phyloP scores from a whole-genome alignment of 2,329 filamentous ascomycete genomes.

The Ascochyta viciae-villosae region DNA sequence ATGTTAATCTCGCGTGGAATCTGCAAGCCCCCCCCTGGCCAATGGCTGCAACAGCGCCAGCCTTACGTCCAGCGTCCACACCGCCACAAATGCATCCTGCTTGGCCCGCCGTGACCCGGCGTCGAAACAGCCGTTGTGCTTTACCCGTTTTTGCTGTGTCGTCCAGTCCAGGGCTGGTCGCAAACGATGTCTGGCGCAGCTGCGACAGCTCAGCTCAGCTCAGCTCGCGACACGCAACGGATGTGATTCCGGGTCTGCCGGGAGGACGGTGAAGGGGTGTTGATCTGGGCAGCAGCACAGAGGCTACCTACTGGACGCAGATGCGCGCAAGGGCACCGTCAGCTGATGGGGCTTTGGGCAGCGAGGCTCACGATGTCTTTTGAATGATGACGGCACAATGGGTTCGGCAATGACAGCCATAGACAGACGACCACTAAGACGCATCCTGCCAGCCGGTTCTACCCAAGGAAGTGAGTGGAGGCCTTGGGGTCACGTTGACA shows the following conservation, averaged over 20 bases:
- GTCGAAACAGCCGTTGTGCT: conserved; percentile 46
- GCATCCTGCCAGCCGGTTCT: conserved; percentile 32
- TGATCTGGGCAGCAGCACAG: conserved; percentile 29
- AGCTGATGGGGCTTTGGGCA: conserved; percentile 36
- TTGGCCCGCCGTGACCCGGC: conserved; percentile 19
- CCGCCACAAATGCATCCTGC: conserved; percentile 34
- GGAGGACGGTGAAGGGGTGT: conserved; percentile 4
- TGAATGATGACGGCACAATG: conserved; percentile 29
- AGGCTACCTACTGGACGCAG: conserved; percentile 21
- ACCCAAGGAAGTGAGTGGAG: conserved; percentile 28
- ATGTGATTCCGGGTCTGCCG: conserved; percentile 4
- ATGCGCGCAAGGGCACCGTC: conserved; percentile 32
- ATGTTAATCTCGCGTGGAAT: conserved; percentile 48
- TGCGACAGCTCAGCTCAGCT: conserved; percentile 31
- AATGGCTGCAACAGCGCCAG: conserved; percentile 41
- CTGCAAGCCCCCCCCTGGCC: conserved; percentile 40
- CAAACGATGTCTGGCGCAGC: conserved; percentile 25
- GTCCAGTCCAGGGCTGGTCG: conserved; percentile 17
- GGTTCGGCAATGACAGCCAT: conserved; percentile 24
- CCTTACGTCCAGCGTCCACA: conserved; percentile 42
- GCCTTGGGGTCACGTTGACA: conserved; percentile 33
- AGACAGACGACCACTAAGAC: conserved; percentile 16
- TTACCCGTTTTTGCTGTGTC: conserved; percentile 32
- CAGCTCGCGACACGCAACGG: conserved; percentile 39
- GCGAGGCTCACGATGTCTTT: conserved; percentile 21